A percentile compares a stretch with the other conserved stretches of the same genome.
Conservation (phyloP, 2,329 filamentous ascomycete genomes). For the Plectosphaerella sp. region DNA sequence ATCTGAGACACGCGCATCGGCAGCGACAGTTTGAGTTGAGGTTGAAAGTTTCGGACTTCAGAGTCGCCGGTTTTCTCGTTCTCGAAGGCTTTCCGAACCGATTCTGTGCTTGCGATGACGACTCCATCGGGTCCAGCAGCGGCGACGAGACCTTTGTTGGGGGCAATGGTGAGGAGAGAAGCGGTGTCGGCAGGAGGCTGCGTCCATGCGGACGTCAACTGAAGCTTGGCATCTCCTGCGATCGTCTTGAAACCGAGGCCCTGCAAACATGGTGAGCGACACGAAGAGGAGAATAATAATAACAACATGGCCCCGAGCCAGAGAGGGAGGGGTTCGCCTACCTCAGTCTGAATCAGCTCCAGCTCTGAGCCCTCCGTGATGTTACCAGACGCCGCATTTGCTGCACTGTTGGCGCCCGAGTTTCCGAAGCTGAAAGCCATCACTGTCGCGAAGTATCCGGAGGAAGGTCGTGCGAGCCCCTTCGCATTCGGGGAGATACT, state of each 20-base stretch:
- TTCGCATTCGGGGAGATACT: constrained; percentile 18
- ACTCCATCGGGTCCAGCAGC: constrained; percentile 81
- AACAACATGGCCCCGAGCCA: neutral
- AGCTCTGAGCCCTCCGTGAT: constrained; percentile 58
- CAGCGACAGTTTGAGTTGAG: constrained; percentile 69
- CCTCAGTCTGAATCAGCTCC: constrained; percentile 77
- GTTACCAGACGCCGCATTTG: constrained; percentile 31
- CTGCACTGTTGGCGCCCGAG: constrained; percentile 37
- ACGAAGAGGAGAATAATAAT: too few relatives aligned
- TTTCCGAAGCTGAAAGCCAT: constrained; percentile 65
- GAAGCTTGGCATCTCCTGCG: constrained; percentile 76
- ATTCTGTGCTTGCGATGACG: constrained; percentile 70
- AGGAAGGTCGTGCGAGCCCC: constrained; percentile 1
- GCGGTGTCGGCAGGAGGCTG: constrained; percentile 69
- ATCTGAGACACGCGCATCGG: constrained; percentile 80
- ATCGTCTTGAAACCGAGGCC: constrained; percentile 77
- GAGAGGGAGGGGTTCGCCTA: constrained; percentile 27
- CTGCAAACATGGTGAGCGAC: constrained; percentile 26
- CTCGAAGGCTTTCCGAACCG: constrained; percentile 71
- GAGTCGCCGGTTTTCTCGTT: constrained; percentile 50
- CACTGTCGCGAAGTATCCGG: constrained; percentile 31
- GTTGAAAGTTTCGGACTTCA: constrained; percentile 66
- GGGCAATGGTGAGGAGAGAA: constrained; percentile 80
- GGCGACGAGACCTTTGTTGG: constrained; percentile 74
- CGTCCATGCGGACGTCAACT: constrained; percentile 76